Conservation (phyloP, 2,329 filamentous ascomycete genomes). For the Coleophoma cylindrospora region DNA sequence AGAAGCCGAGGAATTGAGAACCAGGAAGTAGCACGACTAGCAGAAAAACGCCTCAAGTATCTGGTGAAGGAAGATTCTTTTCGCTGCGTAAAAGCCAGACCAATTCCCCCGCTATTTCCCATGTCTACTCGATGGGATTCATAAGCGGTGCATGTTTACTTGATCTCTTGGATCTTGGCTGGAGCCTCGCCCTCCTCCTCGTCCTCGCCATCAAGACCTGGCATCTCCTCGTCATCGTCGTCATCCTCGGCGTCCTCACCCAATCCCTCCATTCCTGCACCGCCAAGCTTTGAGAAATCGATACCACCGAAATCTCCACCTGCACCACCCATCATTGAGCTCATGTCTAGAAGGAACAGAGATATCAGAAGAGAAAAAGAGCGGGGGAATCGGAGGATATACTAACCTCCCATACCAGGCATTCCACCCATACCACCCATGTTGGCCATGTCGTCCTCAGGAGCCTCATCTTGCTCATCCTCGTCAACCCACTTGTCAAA, state of each 20-base stretch:
- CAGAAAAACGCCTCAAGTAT: too few species aligned
- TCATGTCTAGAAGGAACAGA: constrained; percentile 18
- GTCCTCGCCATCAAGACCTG: constrained; percentile 66
- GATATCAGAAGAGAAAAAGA: neutral
- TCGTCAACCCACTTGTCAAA: constrained; percentile 69
- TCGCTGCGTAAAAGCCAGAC: too few species aligned
- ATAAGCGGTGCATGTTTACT: constrained; percentile 11
- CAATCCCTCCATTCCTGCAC: constrained; percentile 46
- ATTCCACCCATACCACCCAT: constrained; percentile 65
- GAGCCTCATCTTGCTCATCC: constrained; percentile 86
- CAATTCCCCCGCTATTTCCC: too few species aligned
- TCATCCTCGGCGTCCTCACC: constrained; percentile 27
- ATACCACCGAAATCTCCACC: constrained; percentile 78
- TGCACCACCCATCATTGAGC: constrained; percentile 30
- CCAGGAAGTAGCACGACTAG: too few species aligned
- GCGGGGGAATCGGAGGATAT: neutral
- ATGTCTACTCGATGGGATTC: too few species aligned
- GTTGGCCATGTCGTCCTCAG: constrained; percentile 66
- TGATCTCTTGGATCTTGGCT: constrained; percentile 32
- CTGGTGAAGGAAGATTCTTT: too few species aligned
- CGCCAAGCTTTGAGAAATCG: constrained; percentile 88
- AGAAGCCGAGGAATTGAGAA: too few species aligned
- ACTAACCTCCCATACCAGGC: constrained; percentile 26
- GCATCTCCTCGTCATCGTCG: constrained; percentile 75
- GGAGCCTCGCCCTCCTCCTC: constrained; percentile 38